Base-by-base conservation (phyloP, 129 eudicot genomes). In the Flaveria linearis region DNA sequence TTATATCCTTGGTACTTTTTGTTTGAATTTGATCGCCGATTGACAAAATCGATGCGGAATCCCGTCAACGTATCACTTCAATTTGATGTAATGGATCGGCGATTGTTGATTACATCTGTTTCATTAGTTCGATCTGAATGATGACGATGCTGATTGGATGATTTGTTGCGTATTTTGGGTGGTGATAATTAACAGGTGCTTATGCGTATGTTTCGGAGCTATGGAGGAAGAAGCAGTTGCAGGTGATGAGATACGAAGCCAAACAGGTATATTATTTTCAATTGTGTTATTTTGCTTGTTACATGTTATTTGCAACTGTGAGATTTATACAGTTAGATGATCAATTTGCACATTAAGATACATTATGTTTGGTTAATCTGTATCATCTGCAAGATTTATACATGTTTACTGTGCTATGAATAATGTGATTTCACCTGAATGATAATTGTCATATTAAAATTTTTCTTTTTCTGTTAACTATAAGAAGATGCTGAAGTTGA, bases 141-240 rank as follows among this genome's bases (percentile, higher is more conserved):
- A 62, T 28, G 3, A 7, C 4, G 14, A 45, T 12, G 3, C 1
- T 62, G 2, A 28, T 5, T 28, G 30, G 68, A 28, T 62, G 68
- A 4, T 4, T 62, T 28, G 18, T 26, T 60, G 39, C 66, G 57
- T 52, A 18, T 51, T 14, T 4, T 51, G 20, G 20, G 5, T 52
- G 18, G 22, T 52, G 57, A 25, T 25, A 25, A 2, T 1, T 16
- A 7, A 55, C 61, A 62, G 68, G 68, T 62, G 68, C 68, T 28
- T 62, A 62, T 62, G 28, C 68, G 43, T 62, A 62, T 62, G 42
- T 28, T 26, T 62, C 68, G 68, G 45, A 62, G 68, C 18, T 62
- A 62, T 62, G 68, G 68, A 62, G 43, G 68, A 62, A 62, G 68
- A 62, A 62, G 45, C 68, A 62, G 43, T 62, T 42, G 10, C 43